phyloP scores from a whole-genome alignment of 73 alveolate genomes.

The Paramecium sonneborni region DNA sequence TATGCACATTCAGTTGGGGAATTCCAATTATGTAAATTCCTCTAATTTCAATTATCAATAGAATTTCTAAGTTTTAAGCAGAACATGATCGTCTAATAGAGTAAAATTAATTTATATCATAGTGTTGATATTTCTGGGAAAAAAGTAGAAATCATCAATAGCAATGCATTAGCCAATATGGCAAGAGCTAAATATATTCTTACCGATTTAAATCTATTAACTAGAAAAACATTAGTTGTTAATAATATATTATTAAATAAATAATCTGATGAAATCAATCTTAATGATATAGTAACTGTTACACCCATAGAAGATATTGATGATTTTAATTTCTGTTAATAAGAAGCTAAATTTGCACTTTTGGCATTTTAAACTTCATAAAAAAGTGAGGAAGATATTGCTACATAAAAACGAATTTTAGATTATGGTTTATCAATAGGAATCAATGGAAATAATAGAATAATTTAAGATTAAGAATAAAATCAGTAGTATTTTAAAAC shows the following conservation, averaged over 20 bases:
- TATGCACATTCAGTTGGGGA: slow-evolving; percentile 22
- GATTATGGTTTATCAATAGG: neutral
- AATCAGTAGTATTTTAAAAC: neutral
- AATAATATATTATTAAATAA: neutral
- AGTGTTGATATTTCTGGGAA: neutral
- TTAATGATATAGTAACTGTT: neutral
- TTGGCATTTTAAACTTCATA: neutral
- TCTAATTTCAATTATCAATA: neutral
- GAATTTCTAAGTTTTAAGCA: neutral
- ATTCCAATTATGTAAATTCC: neutral
- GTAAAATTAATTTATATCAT: neutral
- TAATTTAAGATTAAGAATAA: neutral
- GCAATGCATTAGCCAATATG: slow-evolving; percentile 19
- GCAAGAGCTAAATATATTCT: slow-evolving; percentile 23
- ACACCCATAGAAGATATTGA: neutral
- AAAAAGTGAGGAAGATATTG: slow-evolving; percentile 39
- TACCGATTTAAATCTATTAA: neutral
- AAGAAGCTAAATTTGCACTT: neutral
- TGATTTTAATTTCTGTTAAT: neutral
- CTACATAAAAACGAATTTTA: neutral
- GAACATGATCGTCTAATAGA: neutral
- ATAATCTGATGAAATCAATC: neutral
- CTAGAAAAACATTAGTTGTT: neutral
- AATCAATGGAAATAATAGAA: neutral
- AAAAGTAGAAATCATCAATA: neutral